Evolutionary conservation across 1,284 basidiomycete genomes (phyloP), one percentile per base, ranked within the genome.

Genomic region (Mycena sp.): DNA sequence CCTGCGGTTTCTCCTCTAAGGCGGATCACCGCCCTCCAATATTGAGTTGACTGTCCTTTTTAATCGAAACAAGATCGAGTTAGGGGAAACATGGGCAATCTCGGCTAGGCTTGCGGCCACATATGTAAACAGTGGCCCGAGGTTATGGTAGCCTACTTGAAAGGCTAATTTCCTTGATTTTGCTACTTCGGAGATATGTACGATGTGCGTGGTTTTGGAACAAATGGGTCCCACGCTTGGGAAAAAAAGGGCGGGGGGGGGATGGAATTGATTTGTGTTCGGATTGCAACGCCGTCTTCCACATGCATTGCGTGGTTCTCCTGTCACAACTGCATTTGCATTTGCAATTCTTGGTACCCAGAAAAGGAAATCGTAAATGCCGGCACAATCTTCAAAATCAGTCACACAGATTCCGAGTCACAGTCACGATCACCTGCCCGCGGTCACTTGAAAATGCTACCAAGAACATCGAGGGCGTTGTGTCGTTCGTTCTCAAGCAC

Each of bases 31-130:
- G 19, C 35, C 51, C 50, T 16, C 26, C 26, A n/a, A 37, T 12
- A n/a, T n/a, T n/a, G n/a, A n/a, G n/a, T n/a, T n/a, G n/a, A 55
- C 56, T 29, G 11, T 14, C 38, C 48, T 60, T 54, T 59, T 38
- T 21, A 45, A 68, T 38, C 75, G 75, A 77, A 76, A 76, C 75
- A 76, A 72, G 74, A 77, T 77, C 76, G 72, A 69, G 61, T 65
- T 66, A 68, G 63, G 67, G 50, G 53, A 46, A 50, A 54, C 54
- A n/a, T n/a, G 61, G 61, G 63, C 62, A 68, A 67, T 68, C 66
- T 66, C 56, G 65, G 67, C 58, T 51, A n/a, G n/a, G 50, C 71
- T 71, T 61, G 9, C n/a, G n/a, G n/a, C n/a, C n/a, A n/a, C n/a
- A 49, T 63, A 43, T 71, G 71, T 69, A 41, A 40, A 69, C 56